phyloP scores from a whole-genome alignment of 768 basidiomycete genomes.

The Crassisporium funariophilum region DNA sequence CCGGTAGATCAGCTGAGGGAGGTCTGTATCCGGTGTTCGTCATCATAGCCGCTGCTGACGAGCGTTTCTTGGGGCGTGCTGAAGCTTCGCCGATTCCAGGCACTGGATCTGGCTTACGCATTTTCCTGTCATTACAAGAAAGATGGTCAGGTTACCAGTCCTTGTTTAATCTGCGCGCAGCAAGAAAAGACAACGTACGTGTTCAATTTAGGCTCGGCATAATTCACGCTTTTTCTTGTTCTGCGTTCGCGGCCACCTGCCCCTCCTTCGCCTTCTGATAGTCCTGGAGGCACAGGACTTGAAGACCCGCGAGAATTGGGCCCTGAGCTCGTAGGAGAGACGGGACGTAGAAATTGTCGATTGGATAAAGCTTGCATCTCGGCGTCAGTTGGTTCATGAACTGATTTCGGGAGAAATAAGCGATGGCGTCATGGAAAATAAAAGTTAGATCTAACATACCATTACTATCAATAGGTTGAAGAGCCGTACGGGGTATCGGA shows the following conservation, averaged over 20 bases:
- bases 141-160: not conserved
- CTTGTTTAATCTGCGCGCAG: too few species aligned
- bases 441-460: slow-evolving; percentile 29
- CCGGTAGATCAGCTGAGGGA: slow-evolving; percentile 17
- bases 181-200: slow-evolving; percentile 54
- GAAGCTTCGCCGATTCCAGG: slow-evolving; percentile 33
- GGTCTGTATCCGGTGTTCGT: slow-evolving; percentile 30
- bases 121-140: slow-evolving; percentile 56
- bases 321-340: slow-evolving; percentile 24
- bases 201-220: slow-evolving; percentile 86
- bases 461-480: slow-evolving; percentile 47
- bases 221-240: slow-evolving; percentile 79
- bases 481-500: slow-evolving; percentile 54
- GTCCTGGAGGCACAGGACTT: slow-evolving; percentile 40
- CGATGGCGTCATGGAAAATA: not conserved
- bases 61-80: slow-evolving; percentile 45
- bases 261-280: slow-evolving; percentile 29
- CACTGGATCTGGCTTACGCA: slow-evolving; percentile 78
- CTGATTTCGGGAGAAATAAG: slow-evolving; percentile 15
- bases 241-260: slow-evolving; percentile 51
- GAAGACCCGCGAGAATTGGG: slow-evolving; percentile 53
- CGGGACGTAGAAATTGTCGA: slow-evolving; percentile 27
- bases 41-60: slow-evolving; percentile 44
- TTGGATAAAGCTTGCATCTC: slow-evolving; percentile 8
- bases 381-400: slow-evolving; percentile 20